phyloP scores from a whole-genome alignment of 164 flowering plant species.

The Stephania cephalantha region DNA sequence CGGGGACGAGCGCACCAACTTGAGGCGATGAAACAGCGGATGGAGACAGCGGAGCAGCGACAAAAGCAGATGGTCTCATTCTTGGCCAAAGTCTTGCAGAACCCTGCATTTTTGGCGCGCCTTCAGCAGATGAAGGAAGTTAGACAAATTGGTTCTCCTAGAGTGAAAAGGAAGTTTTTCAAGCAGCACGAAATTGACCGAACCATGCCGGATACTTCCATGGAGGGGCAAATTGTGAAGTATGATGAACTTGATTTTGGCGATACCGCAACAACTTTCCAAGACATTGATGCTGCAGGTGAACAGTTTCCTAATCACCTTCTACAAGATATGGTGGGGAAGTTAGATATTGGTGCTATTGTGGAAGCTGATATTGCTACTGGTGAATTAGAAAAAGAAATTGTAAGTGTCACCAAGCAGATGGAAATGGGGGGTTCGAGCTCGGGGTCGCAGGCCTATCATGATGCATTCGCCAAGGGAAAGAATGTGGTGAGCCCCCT shows the following conservation, averaged over 20 bases:
- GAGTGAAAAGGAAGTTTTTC: slow-evolving; percentile 47
- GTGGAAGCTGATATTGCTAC: slow-evolving; percentile 19
- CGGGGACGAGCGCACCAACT: slow-evolving; percentile 42
- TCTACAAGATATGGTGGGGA: slow-evolving; percentile 27
- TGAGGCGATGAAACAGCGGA: slow-evolving; percentile 48
- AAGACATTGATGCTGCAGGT: slow-evolving; percentile 18
- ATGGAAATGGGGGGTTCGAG: slow-evolving; percentile 17
- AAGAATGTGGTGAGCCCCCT: slow-evolving; percentile 26
- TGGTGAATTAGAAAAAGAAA: slow-evolving; percentile 26
- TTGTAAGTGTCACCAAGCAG: slow-evolving; percentile 14
- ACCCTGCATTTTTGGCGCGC: slow-evolving; percentile 50
- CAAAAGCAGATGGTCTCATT: slow-evolving; percentile 79
- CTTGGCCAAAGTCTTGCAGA: slow-evolving; percentile 61
- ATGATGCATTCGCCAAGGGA: slow-evolving; percentile 27
- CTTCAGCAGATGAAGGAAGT: slow-evolving; percentile 41
- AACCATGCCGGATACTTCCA: slow-evolving; percentile 14
- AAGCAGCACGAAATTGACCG: slow-evolving; percentile 35
- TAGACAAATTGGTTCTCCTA: slow-evolving; percentile 32
- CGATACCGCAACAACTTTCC: slow-evolving; percentile 14
- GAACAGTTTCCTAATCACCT: slow-evolving; percentile 22
- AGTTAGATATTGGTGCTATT: slow-evolving; percentile 22
- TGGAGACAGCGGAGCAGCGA: slow-evolving; percentile 61
- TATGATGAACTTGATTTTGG: slow-evolving; percentile 22
- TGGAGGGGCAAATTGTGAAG: slow-evolving; percentile 43
- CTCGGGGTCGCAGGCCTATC: slow-evolving; percentile 11